Conservation (phyloP, 192 early-diverging fungal genomes). For the Entomortierella beljakovae region DNA sequence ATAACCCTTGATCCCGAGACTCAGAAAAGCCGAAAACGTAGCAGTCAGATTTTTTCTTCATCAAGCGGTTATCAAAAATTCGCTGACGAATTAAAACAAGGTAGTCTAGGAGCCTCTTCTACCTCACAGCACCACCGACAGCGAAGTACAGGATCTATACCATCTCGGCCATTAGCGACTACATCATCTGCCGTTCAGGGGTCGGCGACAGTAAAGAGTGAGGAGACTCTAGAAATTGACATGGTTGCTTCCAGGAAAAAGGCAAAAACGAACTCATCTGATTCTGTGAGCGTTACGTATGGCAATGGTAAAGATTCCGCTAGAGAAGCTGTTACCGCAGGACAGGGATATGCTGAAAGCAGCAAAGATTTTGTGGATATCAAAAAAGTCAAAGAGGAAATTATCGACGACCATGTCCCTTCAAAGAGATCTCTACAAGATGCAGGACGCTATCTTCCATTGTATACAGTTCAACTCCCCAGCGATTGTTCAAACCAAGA, state of each 20-base stretch:
- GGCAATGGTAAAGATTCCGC: not conserved
- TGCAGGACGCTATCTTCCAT: slow-evolving; percentile 69
- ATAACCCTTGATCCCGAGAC: slow-evolving; percentile 4
- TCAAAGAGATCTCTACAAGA: slow-evolving; percentile 38
- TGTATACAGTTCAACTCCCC: slow-evolving; percentile 77
- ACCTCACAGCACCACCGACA: slow-evolving; percentile 22
- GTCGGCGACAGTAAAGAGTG: not conserved
- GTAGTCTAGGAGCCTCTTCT: not conserved
- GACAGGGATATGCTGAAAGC: not conserved
- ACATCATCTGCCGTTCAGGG: not conserved
- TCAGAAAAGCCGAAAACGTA: slow-evolving; percentile 34
- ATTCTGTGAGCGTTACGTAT: not conserved
- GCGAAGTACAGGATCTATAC: slow-evolving; percentile 8
- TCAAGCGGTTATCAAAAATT: slow-evolving; percentile 46
- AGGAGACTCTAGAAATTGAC: slow-evolving; percentile 3
- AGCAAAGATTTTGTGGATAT: not conserved
- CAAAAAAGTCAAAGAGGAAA: slow-evolving; percentile 19
- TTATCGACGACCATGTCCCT: slow-evolving; percentile 1
- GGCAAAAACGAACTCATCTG: slow-evolving; percentile 30
- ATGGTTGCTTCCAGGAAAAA: slow-evolving; percentile 32
- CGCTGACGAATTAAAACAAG: slow-evolving; percentile 43
- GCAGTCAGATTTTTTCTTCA: slow-evolving; percentile 47
- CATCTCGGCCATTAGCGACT: slow-evolving; percentile 2
- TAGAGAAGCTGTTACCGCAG: not conserved
- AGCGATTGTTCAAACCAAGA: slow-evolving; percentile 42